These are phyloP conservation scores for Globisporangium nodosum DNA, from an alignment of 352 stramenopile genomes.

Conservation along the genomic window DNA sequence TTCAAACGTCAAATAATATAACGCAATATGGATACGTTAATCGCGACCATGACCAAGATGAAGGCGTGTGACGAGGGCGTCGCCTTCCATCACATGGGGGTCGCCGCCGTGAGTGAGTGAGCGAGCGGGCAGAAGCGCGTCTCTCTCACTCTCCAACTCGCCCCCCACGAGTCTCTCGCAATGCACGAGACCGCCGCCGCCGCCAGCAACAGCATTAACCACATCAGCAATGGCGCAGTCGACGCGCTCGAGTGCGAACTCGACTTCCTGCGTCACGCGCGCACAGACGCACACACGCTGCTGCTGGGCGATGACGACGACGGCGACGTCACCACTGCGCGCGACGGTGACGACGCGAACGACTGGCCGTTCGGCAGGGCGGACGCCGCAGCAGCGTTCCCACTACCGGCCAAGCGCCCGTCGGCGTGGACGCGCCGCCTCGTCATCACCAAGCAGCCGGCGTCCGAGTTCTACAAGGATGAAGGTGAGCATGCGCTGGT, in stretches of 20 bases:
- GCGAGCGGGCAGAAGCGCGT: too few relatives aligned
- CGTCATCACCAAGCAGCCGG: constrained; percentile 82
- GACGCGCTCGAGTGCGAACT: constrained; percentile 6
- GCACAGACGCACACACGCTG: not conserved
- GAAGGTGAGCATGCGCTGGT: constrained; percentile 33
- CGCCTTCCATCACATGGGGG: too few relatives aligned
- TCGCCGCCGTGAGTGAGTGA: too few relatives aligned
- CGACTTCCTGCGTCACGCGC: constrained; percentile 5
- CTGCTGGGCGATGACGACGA: not conserved
- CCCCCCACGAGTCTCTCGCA: constrained; percentile 11
- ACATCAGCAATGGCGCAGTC: not conserved
- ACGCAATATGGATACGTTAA: too few relatives aligned
- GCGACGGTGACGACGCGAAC: constrained; percentile 7
- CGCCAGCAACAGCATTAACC: constrained; percentile 1
- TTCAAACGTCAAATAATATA: too few relatives aligned
- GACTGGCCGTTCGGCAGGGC: constrained; percentile 15
- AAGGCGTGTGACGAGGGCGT: too few relatives aligned
- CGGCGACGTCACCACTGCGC: too few relatives aligned
- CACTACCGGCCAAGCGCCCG: constrained; percentile 22
- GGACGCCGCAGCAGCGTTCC: not conserved
- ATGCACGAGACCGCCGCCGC: constrained; percentile 8
- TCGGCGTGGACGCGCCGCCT: constrained; percentile 60
- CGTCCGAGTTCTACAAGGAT: constrained; percentile 87
- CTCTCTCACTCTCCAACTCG: constrained; percentile 9
- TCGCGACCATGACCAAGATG: too few relatives aligned